Evolutionary conservation across 805 yeast genomes (phyloP).

Genomic region (Sugiyamaella americana): DNA sequence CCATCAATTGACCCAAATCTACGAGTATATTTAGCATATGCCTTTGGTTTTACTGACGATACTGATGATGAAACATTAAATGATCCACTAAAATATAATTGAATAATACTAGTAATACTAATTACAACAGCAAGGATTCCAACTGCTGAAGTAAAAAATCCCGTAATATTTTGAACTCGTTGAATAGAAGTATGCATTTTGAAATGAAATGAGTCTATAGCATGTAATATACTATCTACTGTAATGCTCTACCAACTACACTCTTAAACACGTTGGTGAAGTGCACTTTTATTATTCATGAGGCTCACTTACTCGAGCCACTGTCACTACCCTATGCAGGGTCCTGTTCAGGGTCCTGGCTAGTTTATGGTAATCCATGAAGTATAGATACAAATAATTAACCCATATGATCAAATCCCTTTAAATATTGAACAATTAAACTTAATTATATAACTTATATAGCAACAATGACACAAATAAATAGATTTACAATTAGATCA

Average conservation of each 20-base stretch:
- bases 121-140: conserved; percentile 27
- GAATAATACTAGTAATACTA: conserved; percentile 25
- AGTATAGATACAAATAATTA: not conserved
- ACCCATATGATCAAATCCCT: not conserved
- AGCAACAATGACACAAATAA: too few relatives aligned
- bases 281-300: too few relatives aligned
- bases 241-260: too few relatives aligned
- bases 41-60: conserved; percentile 14
- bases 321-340: not conserved
- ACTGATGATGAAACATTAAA: conserved; percentile 22
- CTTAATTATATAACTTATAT: not conserved
- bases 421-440: not conserved
- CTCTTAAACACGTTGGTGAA: too few relatives aligned
- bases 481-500: not conserved
- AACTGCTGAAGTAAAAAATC: conserved; percentile 31
- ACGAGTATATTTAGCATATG: conserved; percentile 43
- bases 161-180: conserved; percentile 31
- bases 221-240: too few relatives aligned
- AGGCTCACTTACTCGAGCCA: too few relatives aligned
- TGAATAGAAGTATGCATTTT: conserved; percentile 32
- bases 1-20: conserved; percentile 62
- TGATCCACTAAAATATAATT: conserved; percentile 25
- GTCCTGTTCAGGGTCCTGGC: not conserved
- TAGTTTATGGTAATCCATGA: not conserved
- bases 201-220: too few relatives aligned